These are phyloP conservation scores for Hyaloscypha bicolor DNA, from an alignment of 495 filamentous ascomycete species.

Conservation along the genomic window DNA sequence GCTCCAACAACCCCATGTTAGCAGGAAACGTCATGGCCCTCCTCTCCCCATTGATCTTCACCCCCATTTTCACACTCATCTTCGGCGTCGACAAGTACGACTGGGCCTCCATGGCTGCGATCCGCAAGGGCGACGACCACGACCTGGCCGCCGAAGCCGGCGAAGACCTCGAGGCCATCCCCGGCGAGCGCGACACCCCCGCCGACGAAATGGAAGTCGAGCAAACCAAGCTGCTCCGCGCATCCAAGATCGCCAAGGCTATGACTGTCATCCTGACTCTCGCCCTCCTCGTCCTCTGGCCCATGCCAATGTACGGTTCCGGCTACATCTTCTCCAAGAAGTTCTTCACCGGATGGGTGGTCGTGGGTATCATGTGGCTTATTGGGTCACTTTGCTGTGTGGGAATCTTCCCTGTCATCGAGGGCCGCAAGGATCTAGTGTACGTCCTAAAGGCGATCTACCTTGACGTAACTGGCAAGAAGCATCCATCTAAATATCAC, in stretches of 20 bases:
- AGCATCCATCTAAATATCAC: conserved; percentile 26
- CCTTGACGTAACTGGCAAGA: conserved; percentile 56
- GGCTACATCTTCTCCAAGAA: conserved; percentile 76
- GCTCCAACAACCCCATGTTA: conserved; percentile 85
- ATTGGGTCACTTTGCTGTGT: conserved; percentile 54
- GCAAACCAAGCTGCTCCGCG: conserved; percentile 60
- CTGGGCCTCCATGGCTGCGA: conserved; percentile 83
- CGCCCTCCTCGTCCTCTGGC: conserved; percentile 83
- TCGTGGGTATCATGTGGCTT: conserved; percentile 75
- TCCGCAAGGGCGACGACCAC: conserved; percentile 70
- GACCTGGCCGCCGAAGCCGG: conserved; percentile 36
- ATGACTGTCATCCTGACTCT: conserved; percentile 76
- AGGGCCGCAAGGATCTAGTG: conserved; percentile 54
- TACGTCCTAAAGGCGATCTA: conserved; percentile 67
- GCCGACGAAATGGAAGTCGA: conserved; percentile 23
- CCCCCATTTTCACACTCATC: conserved; percentile 75
- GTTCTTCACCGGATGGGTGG: conserved; percentile 82
- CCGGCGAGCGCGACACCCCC: conserved; percentile 17
- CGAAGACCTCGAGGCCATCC: conserved; percentile 31
- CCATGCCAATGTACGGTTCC: conserved; percentile 89
- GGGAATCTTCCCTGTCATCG: conserved; percentile 30
- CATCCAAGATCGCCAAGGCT: conserved; percentile 76
- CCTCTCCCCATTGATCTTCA: conserved; percentile 76
- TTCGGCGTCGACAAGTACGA: conserved; percentile 73
- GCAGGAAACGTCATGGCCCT: conserved; percentile 81